Percentiles rank a stretch among this genome's conserved stretches.
phyloP scores from a whole-genome alignment of 192 early-diverging fungal species.

The Polychytrium aggregatum region DNA sequence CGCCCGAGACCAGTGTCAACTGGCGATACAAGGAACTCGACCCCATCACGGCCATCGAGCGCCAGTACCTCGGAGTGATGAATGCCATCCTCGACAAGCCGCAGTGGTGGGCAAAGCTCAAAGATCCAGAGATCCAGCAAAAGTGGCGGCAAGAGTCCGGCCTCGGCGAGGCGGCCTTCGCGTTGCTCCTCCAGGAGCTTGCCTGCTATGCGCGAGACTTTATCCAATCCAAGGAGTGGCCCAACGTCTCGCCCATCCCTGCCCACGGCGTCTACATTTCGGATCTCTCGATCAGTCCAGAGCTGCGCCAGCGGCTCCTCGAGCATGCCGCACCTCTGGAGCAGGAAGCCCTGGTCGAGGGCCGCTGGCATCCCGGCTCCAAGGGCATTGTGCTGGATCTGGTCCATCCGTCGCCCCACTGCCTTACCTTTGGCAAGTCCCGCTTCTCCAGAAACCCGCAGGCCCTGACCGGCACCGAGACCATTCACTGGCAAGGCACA shows the following conservation, averaged over 20 bases:
- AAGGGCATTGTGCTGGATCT: conserved; percentile 34
- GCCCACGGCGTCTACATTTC: conserved; percentile 21
- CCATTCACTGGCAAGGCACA: neutral
- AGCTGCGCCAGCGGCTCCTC: conserved; percentile 16
- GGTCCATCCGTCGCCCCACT: conserved; percentile 41
- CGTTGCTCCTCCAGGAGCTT: conserved; percentile 35
- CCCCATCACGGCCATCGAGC: too few relatives aligned
- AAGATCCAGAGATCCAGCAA: conserved; percentile 18
- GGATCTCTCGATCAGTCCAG: conserved; percentile 17
- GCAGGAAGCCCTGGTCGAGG: conserved; percentile 1
- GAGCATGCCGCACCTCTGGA: conserved; percentile 8
- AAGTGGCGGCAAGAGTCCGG: conserved; percentile 4
- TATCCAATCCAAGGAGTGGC: conserved; percentile 13
- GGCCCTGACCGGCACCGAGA: neutral
- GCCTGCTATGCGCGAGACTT: too few relatives aligned
- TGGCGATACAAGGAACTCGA: too few relatives aligned
- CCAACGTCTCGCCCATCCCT: conserved; percentile 14
- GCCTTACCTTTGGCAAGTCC: neutral
- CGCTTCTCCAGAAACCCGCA: neutral
- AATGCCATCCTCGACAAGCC: conserved; percentile 37
- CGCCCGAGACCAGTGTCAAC: too few relatives aligned
- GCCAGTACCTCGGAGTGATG: too few relatives aligned
- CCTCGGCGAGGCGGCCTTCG: conserved; percentile 26
- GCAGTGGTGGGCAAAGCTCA: conserved; percentile 23
- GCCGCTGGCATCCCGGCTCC: conserved; percentile 36